Base-by-base conservation (phyloP, 495 filamentous ascomycete species). In the Symbiotaphrina buchneri region DNA sequence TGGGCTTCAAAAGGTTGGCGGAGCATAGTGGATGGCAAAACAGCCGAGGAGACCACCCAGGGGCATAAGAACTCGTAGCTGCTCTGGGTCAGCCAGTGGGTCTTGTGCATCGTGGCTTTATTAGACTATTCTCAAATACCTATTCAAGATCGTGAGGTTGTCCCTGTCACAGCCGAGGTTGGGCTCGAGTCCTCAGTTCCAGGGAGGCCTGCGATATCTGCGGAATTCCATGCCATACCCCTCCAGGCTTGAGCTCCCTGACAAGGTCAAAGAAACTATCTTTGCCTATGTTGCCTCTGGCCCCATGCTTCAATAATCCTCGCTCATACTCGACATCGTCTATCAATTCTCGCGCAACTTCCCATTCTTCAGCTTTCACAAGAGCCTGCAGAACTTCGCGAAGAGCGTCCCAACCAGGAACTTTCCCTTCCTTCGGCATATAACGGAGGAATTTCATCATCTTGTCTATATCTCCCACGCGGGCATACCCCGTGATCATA, bases 401-500 rank as follows among this genome's bases (percentile, higher is more conserved):
- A 35, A 73, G 48, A 10, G 61, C 46, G 33, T 19, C 29, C 47
- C 42, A 76, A 31, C 41, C 49, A 27, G 45, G 63, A 27, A 20
- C 40, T 43, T 49, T 42, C 11, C 59, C 55, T 18, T 49, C 32
- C 3, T 32, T 41, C 5, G 53, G 44, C 29, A 68, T 45, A n/a
- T 46, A 39, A 18, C 52, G 39, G 28, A 71, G 56, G 2, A 69
- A 43, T 5, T 44, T 39, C 35, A 73, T 51, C 34, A 71, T 65
- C 22, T 52, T 53, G 7, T 47, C 42, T 0, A 55, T 49, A 27
- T 66, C 49, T 21, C 64, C 64, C 4, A 39, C 41, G 11, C 42
- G 30, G 6, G 61, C 53, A 41, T 75, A 82, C 5, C 70, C 72
- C 31, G 61, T 58, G 28, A 78, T 56, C 21, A 78, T 47, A 30